These are phyloP conservation scores for Parietaria judaica DNA, from an alignment of 306 rosid species.

Conservation along the genomic window DNA sequence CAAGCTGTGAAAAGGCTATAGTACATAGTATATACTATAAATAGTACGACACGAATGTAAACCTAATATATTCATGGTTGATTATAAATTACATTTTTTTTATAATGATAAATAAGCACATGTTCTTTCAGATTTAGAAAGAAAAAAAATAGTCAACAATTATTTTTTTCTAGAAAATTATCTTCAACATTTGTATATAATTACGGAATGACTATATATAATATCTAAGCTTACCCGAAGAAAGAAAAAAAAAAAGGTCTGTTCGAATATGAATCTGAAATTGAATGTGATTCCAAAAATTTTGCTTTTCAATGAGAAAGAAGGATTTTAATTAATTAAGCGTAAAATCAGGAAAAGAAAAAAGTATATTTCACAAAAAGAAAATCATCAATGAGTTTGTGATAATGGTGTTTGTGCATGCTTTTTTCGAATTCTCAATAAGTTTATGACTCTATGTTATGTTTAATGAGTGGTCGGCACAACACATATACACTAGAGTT, in stretches of 20 bases:
- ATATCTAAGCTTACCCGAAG: conserved; percentile 3
- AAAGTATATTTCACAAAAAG: background rate
- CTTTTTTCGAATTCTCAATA: conserved; percentile 11
- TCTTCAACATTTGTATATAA: background rate
- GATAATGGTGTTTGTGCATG: conserved; percentile 33
- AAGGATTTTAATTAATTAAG: too few relatives aligned
- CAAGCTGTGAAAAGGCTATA: conserved; percentile 1
- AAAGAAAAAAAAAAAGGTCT: background rate
- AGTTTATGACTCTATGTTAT: conserved; percentile 10
- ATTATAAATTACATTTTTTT: background rate
- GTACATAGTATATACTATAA: too few relatives aligned
- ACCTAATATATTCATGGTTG: conserved; percentile 2
- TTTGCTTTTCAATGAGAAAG: too few relatives aligned
- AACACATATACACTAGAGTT: background rate
- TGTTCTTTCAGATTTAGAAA: background rate
- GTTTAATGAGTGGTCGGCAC: conserved; percentile 19
- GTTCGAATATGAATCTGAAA: conserved; percentile 2
- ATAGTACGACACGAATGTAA: conserved; percentile 3
- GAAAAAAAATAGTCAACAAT: background rate
- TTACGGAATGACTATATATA: too few relatives aligned
- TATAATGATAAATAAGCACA: background rate
- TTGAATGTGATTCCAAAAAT: too few relatives aligned
- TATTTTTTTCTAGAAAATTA: background rate
- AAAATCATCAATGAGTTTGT: conserved; percentile 14
- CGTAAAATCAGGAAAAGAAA: background rate